A percentile compares a stretch with the other conserved stretches of the same genome.
These are phyloP conservation scores for Pseudonitzschia delicatissima DNA, from an alignment of 108 stramenopile species.

Conservation along the genomic window DNA sequence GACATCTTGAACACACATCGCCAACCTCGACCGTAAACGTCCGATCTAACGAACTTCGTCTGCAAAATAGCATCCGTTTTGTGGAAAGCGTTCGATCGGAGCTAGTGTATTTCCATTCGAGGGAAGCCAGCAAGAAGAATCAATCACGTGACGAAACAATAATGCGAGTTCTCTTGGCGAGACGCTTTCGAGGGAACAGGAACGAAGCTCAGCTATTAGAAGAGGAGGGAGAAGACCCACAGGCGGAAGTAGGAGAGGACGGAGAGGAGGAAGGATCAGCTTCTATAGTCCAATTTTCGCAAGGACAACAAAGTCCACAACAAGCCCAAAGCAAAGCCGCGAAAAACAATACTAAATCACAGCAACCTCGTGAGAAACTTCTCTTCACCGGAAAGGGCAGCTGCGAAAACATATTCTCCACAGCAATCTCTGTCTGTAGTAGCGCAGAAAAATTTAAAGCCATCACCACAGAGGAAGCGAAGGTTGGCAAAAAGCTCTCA, in stretches of 20 bases:
- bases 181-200: conserved; percentile 7
- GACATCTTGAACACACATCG: no score
- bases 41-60: no score
- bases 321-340: background rate
- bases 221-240: background rate
- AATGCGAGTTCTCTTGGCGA: conserved; percentile 8
- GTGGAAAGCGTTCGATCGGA: no score
- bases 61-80: no score
- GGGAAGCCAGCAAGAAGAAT: no score
- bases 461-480: no score
- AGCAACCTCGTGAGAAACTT: background rate
- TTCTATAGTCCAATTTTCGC: rapidly evolving
- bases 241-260: background rate
- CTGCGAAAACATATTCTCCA: background rate
- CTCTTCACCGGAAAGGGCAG: background rate
- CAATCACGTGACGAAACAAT: background rate
- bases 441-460: no score
- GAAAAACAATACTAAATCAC: background rate
- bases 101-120: no score
- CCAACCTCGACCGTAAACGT: no score
- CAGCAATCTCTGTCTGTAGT: background rate
- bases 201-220: background rate
- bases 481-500: no score
- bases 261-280: background rate
- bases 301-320: background rate